Base-by-base conservation (phyloP, 345 rosid genomes). In the Eucalyptus albens region DNA sequence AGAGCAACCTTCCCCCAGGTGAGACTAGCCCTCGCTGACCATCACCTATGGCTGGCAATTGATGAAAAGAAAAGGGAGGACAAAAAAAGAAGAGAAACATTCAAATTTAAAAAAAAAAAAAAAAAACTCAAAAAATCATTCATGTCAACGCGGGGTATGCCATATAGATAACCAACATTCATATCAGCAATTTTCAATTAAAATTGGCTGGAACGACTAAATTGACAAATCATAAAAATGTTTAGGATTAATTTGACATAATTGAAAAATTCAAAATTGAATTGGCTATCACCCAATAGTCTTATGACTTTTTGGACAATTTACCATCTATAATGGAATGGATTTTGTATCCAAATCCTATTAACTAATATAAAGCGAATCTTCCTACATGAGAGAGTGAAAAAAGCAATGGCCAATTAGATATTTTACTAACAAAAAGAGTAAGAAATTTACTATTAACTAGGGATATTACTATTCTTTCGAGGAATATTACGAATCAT, bases 81-180 rank as follows among this genome's bases (percentile, higher is more conserved):
- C 12, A 12, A 60, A 27, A 26, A 27, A 60, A 6, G 8, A 27
- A 27, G 31, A 60, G 16, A 6, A 60, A 60, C n/a, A 27, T 60
- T 60, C 15, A 9, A 50, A 5, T 50, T 50, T 1, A 33, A 33
- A 40, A 42, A 13, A 59, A 26, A 59, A 60, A 27, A 60, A 27
- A 27, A 27, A 60, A 6, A 60, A 11, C 12, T 59, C 29, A 9
- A 27, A 27, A 60, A 13, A 60, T 60, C 31, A 27, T 60, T 7
- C 2, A 27, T 5, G 4, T 27, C 1, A 60, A 0, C 1, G 1
- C 0, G 2, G 69, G 4, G 1, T 60, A 27, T 60, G 31, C 16
- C 8, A 27, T 12, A 29, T 60, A 60, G 31, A 29, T 56, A 56
- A 56, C 31, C 8, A 26, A 0, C 4, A 12, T 27, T 27, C 31